Evolutionary conservation across 2,329 filamentous ascomycete species (phyloP), one percentile per base, ranked within the genome.

Genomic region (Neopestalotiopsis clavispora): DNA sequence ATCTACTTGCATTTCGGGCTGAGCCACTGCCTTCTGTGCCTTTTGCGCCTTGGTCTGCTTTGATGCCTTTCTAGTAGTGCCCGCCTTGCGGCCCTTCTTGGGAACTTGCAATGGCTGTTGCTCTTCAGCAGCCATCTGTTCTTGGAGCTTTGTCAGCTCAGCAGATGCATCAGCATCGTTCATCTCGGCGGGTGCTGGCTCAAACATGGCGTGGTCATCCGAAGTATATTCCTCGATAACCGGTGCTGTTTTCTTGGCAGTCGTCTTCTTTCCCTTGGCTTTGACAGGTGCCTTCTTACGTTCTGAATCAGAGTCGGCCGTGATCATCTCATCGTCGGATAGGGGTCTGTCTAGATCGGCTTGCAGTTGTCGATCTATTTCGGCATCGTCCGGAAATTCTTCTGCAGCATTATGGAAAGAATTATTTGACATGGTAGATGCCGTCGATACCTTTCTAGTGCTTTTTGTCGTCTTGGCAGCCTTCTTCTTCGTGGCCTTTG

Each of bases 341-440:
- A 87, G 75, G 1, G 84, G 86, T 38, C 84, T 82, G 58, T 91
- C 87, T 10, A 93, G 83, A 68, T 92, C 91, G 2, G 87, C 89
- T 74, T 92, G 87, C 1, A 93, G 81, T 63, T 89, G 88, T 28
- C 86, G 86, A 65, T 93, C 89, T 49, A 93, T 86, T 71, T 92
- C 90, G 1, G 89, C 87, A 70, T 93, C 90, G 67, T 89, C 84
- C 0, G 86, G 85, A 12, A 87, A 79, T 4, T 79, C 78, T 17
- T 80, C 80, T n/a, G 82, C 75, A 4, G 81, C 77, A 45, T 71
- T 40, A 42, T 77, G 76, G 4, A 82, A 69, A 2, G 81, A 81
- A 4, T 74, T 81, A 7, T 81, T 75, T 1, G 82, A 80, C 0
- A 82, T 80, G 42, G 84, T 85, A 1, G 88, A 86, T 42, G 83